Percentiles rank a stretch among this genome's conserved stretches.
phyloP scores from a whole-genome alignment of 176 grass and related monocot species.

The Puya raimondii region DNA sequence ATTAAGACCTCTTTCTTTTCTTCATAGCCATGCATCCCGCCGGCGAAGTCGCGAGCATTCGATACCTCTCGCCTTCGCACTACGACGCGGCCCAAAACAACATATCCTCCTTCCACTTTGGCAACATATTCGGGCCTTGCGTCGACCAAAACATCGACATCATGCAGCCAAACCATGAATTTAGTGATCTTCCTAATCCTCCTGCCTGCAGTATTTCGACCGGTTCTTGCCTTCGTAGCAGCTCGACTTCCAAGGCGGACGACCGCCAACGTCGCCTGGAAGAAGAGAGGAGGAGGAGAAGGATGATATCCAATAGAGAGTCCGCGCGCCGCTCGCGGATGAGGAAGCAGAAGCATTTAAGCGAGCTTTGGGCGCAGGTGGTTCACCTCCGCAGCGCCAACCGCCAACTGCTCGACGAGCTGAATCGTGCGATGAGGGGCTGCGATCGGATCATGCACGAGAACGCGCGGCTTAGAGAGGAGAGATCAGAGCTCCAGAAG shows the following conservation, averaged over 20 bases:
- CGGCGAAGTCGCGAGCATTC: slow-evolving; percentile 64
- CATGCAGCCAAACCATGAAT: slow-evolving; percentile 11
- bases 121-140: slow-evolving; percentile 30
- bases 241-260: slow-evolving; percentile 21
- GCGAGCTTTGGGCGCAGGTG: slow-evolving; percentile 58
- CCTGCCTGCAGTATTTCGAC: not conserved
- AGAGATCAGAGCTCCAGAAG: slow-evolving; percentile 43
- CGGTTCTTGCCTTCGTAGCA: slow-evolving; percentile 13
- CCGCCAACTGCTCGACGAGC: slow-evolving; percentile 57
- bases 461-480: slow-evolving; percentile 41
- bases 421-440: slow-evolving; percentile 51
- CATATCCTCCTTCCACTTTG: slow-evolving; percentile 34
- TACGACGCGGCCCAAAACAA: slow-evolving; percentile 32
- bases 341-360: slow-evolving; percentile 83
- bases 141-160: not conserved
- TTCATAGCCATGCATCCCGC: slow-evolving; percentile 38
- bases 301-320: slow-evolving; percentile 95
- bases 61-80: slow-evolving; percentile 46
- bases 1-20: not conserved
- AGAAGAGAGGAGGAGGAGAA: slow-evolving; percentile 58
- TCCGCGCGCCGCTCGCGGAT: slow-evolving; percentile 83
- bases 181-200: not conserved
- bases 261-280: slow-evolving; percentile 13
- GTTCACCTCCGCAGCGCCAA: slow-evolving; percentile 49
- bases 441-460: slow-evolving; percentile 31